Base-by-base conservation (phyloP, 2,329 filamentous ascomycete genomes). In the Pseudogymnoascus sp. region DNA sequence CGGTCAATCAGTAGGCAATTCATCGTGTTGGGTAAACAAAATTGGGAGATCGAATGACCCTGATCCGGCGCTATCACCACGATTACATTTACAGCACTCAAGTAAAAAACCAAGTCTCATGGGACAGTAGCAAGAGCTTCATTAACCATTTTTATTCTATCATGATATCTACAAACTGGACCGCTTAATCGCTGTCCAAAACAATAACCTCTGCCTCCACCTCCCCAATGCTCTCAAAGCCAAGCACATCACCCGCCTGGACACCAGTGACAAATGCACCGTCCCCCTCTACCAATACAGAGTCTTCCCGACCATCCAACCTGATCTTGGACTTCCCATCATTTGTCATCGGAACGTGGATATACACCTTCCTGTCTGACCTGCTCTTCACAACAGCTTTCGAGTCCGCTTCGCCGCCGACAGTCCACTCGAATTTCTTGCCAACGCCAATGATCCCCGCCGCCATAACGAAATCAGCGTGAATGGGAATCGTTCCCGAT, bases 401-500 rank as follows among this genome's bases (percentile, higher is more conserved):
- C 56, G 68, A 66, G 35, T 38, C 64, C 9, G 69, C 71, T 35
- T 68, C 69, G 7, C 67, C 75, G 10, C 92, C 91, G 19, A 93
- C 77, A 7, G 80, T 84, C 83, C 92, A 95, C 69, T 83, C 82
- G 64, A 93, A 93, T 44, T 76, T 81, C 71, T 80, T 80, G 29
- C 82, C 81, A 0, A 89, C 86, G 7, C 79, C 81, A 63, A 96
- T 83, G 63, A 96, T 85, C 6, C 86, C 87, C 0, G 91, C 91
- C 37, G 84, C 86, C 90, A 96, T 95, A 65, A 88, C 86, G 60
- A 96, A 82, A 76, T 96, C 91, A 10, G 91, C 88, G 72, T 96
- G 89, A 63, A 96, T 88, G 7, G 90, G 89, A 67, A 96, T 96
- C 0, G 88, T 88, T n/a, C 79, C 82, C 1, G 81, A 77, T 19